phyloP scores from a whole-genome alignment of 805 yeast genomes.

The Wickerhamiella shivajii region DNA sequence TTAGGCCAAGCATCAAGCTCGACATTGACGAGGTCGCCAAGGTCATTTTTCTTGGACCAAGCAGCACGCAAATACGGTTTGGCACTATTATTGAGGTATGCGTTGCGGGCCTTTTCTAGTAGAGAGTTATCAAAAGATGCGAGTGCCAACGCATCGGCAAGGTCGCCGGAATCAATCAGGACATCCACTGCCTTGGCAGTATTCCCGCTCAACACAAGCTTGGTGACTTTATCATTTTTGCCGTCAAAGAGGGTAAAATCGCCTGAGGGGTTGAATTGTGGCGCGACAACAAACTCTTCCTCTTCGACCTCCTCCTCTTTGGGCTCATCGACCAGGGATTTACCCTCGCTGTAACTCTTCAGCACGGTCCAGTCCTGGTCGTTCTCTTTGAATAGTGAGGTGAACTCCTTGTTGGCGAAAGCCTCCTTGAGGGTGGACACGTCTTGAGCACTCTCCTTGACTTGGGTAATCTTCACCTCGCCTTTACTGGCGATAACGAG shows the following conservation, averaged over 20 bases:
- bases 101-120: conserved; percentile 53
- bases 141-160: conserved; percentile 69
- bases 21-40: conserved; percentile 49
- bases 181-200: conserved; percentile 50
- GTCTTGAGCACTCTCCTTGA: conserved; percentile 15
- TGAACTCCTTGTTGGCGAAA: conserved; percentile 27
- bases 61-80: conserved; percentile 59
- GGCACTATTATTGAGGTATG: conserved; percentile 50
- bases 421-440: conserved; percentile 10
- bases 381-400: conserved; percentile 29
- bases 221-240: conserved; percentile 26
- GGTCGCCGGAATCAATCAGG: conserved; percentile 46
- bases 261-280: conserved; percentile 21
- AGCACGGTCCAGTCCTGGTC: conserved; percentile 26
- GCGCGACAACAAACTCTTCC: conserved; percentile 27
- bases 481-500: conserved; percentile 37
- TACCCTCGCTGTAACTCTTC: conserved; percentile 15
- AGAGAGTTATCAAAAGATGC: conserved; percentile 38
- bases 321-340: conserved; percentile 16
- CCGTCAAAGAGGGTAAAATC: conserved; percentile 21
- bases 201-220: conserved; percentile 46
- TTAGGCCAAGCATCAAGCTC: conserved; percentile 73
- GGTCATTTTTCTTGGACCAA: conserved; percentile 41
- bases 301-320: conserved; percentile 17
- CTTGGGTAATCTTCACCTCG: conserved; percentile 29